phyloP scores from a whole-genome alignment of 225 moss, liverwort and hornwort genomes.

The Physcomitrellopsis africana region DNA sequence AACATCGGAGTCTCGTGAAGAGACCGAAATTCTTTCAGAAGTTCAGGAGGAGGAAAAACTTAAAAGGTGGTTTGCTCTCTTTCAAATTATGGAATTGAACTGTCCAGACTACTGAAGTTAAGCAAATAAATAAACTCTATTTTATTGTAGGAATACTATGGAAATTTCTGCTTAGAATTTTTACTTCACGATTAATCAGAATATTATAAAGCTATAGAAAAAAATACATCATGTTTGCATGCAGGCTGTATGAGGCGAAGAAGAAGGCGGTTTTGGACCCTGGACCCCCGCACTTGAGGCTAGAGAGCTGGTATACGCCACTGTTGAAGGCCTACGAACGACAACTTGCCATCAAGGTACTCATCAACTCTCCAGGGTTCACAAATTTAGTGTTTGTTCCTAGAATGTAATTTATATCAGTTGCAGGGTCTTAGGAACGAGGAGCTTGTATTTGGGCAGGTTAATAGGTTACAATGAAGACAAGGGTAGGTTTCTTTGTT shows the following conservation, averaged over 20 bases:
- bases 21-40: not conserved
- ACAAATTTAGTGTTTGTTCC: not conserved
- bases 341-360: conserved; percentile 69
- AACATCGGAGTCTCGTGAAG: not conserved
- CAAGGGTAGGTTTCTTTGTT: not conserved
- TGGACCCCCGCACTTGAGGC: conserved; percentile 73
- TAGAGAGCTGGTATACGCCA: conserved; percentile 79
- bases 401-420: not conserved
- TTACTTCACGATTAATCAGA: not conserved
- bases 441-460: not conserved
- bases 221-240: not conserved
- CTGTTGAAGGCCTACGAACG: conserved; percentile 48
- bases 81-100: not conserved
- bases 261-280: conserved; percentile 68
- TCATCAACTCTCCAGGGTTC: not conserved
- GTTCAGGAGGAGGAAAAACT: conserved; percentile 28
- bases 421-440: not conserved
- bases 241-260: conserved; percentile 57
- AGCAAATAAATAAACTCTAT: not conserved
- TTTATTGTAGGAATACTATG: not conserved
- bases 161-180: not conserved
- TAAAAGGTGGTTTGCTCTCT: conserved; percentile 34
- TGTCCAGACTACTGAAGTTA: not conserved
- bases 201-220: not conserved
- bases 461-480: not conserved